Evolutionary conservation across 805 yeast species (phyloP), one percentile per base, ranked within the genome.

Genomic region (Suhomyces sp.): DNA sequence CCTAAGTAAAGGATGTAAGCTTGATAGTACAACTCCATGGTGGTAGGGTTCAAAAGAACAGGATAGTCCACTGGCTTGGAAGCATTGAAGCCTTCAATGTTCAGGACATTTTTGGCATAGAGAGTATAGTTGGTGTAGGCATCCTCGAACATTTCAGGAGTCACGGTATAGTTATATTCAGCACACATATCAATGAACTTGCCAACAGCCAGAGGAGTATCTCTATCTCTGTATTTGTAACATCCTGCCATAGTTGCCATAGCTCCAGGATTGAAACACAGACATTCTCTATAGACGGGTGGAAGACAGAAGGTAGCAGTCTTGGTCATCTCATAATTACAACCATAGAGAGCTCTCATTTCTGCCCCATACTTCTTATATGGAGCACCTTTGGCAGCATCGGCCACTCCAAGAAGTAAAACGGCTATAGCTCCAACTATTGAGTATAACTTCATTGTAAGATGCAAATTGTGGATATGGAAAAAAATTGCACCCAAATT

Each of bases 241-340:
- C 69, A 64, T 14, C 60, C 62, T 21, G 56, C 50, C 31, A 58
- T 37, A 4, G 65, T 50, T 15, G 67, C 65, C 36, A 56, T 42
- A 5, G 56, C 56, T 25, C 54, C 40, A 16, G 42, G 33, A 31
- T 58, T 50, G 5, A 28, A 30, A 43, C 68, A 63, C 15, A 40
- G 21, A 36, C 66, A 63, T 8, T 10, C 22, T 7, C 10, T 8
- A 20, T 20, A 20, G 22, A 20, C 7, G 22, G 22, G 22, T 20
- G 7, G 10, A 20, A 20, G 10, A 20, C 22, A 20, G 10, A 20
- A 20, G 7, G 22, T 8, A 8, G 22, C 22, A 20, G 22, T 20
- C 10, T 20, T 7, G 10, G 9, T 7, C 10, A 20, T 20, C 10
- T 20, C 9, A 10, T 8, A 20, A 10, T 20, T 10, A 20, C 22